These are phyloP conservation scores for Leersia perrieri DNA, from an alignment of 176 grass and related monocot species.

Conservation along the genomic window DNA sequence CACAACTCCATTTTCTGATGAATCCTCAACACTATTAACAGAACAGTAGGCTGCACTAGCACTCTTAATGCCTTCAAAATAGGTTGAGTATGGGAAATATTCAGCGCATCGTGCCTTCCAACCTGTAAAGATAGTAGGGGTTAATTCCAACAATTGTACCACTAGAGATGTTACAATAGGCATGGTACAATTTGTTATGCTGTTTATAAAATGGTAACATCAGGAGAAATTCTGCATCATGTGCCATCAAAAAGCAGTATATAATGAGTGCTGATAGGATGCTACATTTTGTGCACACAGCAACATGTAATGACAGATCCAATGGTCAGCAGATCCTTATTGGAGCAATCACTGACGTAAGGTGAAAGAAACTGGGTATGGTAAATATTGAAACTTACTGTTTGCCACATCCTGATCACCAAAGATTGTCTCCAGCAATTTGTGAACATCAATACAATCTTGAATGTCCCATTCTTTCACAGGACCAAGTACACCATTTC, in stretches of 20 bases:
- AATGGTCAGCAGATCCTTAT: not conserved
- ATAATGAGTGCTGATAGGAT: not conserved
- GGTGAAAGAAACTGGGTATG: slow-evolving; percentile 8
- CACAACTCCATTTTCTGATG: slow-evolving; percentile 80
- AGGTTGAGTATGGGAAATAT: slow-evolving; percentile 87
- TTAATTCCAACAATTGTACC: slow-evolving; percentile 28
- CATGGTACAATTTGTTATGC: not conserved
- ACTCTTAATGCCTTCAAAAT: slow-evolving; percentile 73
- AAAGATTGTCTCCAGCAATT: slow-evolving; percentile 71
- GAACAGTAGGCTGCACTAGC: slow-evolving; percentile 30
- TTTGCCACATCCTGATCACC: slow-evolving; percentile 56
- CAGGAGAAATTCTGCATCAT: not conserved
- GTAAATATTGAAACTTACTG: slow-evolving; percentile 51
- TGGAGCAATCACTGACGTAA: not conserved
- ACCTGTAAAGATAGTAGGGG: slow-evolving; percentile 45
- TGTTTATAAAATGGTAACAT: not conserved
- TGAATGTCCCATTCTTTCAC: slow-evolving; percentile 70
- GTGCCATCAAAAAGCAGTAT: not conserved
- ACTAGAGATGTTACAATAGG: not conserved
- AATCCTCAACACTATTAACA: slow-evolving; percentile 34
- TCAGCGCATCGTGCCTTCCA: slow-evolving; percentile 78
- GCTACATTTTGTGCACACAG: not conserved
- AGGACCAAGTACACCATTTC: slow-evolving; percentile 49
- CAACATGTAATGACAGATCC: not conserved
- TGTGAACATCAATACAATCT: slow-evolving; percentile 89